Evolutionary conservation across 1,284 basidiomycete genomes (phyloP).

Genomic region (Calocybe gambosa): DNA sequence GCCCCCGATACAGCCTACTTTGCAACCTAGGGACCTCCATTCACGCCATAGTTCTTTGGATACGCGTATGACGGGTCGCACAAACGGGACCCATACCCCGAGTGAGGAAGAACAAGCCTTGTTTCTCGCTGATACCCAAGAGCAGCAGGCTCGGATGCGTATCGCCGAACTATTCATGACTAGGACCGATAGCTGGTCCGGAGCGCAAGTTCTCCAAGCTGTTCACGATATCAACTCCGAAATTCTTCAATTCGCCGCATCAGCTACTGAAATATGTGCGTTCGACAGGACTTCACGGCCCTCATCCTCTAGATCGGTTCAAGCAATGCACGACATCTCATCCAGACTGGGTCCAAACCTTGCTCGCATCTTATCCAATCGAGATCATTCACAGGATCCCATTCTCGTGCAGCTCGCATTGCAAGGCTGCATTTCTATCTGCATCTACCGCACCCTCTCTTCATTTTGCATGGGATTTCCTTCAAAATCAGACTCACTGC

Average conservation of each 20-base stretch:
- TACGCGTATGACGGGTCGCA: slow-evolving; percentile 21
- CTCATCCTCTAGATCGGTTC: slow-evolving; percentile 31
- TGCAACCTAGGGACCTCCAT: slow-evolving; percentile 14
- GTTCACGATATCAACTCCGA: slow-evolving; percentile 76
- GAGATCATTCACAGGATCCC: slow-evolving; percentile 68
- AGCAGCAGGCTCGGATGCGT: slow-evolving; percentile 45
- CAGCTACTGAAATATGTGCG: slow-evolving; percentile 58
- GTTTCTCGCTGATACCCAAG: slow-evolving; percentile 30
- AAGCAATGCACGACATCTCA: slow-evolving; percentile 52
- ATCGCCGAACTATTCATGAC: slow-evolving; percentile 63
- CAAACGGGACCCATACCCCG: slow-evolving; percentile 16
- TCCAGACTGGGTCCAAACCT: slow-evolving; percentile 55
- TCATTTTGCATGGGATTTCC: slow-evolving; percentile 70
- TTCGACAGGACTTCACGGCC: slow-evolving; percentile 34
- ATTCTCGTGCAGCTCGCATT: slow-evolving; percentile 67
- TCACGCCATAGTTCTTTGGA: slow-evolving; percentile 27
- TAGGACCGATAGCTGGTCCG: slow-evolving; percentile 68
- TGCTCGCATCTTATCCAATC: slow-evolving; percentile 48
- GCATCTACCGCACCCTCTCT: slow-evolving; percentile 57
- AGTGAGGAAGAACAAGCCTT: slow-evolving; percentile 17
- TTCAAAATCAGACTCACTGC: slow-evolving; percentile 57
- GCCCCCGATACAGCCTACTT: slow-evolving; percentile 16
- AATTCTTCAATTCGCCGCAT: slow-evolving; percentile 69
- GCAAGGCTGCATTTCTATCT: slow-evolving; percentile 61
- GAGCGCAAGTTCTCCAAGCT: slow-evolving; percentile 67